Base-by-base conservation (phyloP, 345 rosid genomes). In the Adansonia digitata region DNA sequence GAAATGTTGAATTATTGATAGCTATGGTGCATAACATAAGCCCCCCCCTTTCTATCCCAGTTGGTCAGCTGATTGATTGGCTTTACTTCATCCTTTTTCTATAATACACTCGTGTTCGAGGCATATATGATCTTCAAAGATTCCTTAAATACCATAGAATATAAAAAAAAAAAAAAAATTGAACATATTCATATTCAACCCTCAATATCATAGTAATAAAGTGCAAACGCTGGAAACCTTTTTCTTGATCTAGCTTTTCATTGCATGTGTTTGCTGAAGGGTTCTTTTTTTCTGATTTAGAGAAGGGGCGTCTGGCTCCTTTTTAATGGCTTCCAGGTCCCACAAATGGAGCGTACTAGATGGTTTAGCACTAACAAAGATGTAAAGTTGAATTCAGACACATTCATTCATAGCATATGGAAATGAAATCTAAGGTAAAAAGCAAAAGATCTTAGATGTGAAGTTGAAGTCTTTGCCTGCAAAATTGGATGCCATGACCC, bases 231-330 rank as follows among this genome's bases (percentile, higher is more conserved):
- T 66, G 49, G 40, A 57, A 42, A 46, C 39, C 62, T 57, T 64
- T 74, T 66, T 48, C 78, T 49, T 52, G 29, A 31, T 48, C 53
- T 60, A 40, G 77, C 75, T 78, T 82, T 77, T 46, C 77, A 26
- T 53, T 53, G 78, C 86, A 81, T 79, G 88, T 77, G 83, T 72
- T 78, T 67, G 56, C 70, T 74, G 34, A 62, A 46, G 52, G 77
- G 73, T 60, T 71, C 52, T 49, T 69, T 77, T 49, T 69, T 77
- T 75, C 73, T 26, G 22, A 57, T 57, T 3, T 42, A 70, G 78
- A 26, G 29, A 39, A 61, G 61, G 31, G 35, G 20, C 57, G n/a
- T n/a, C n/a, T n/a, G n/a, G n/a, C 24, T 11, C 61, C 61, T 74
- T 71, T 46, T 24, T 35, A 2, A 12, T 39, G 43, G 7, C 22